Evolutionary conservation across 164 flowering plant genomes (phyloP), one percentile per base, ranked within the genome.

Genomic region (Platanus orientalis): DNA sequence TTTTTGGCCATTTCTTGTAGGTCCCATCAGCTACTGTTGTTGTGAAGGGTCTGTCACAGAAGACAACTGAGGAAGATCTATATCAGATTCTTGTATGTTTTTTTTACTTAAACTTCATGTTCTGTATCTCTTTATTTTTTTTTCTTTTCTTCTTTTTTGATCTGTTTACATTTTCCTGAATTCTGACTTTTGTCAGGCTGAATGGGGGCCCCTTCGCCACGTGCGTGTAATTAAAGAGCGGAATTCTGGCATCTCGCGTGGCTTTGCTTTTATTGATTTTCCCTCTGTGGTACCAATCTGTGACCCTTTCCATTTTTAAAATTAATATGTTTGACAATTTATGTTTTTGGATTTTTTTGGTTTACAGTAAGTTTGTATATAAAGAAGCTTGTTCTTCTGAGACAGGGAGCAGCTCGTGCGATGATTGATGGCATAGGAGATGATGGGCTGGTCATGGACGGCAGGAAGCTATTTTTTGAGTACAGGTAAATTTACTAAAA

Each of bases 151-250:
- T 65, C n/a, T 20, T 49, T 1, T 54, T 12, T 42, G 7, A 16
- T 42, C 6, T 20, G 54, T 40, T 13, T n/a, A 19, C 34, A 27
- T 47, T 20, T 27, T 59, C n/a, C 45, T 60, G 28, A 9, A 57
- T 55, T 51, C 25, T 55, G n/a, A 20, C 10, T 54, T 10, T 47
- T 57, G 24, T 60, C 61, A 95, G 99, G 92, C 92, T 80, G 97
- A 95, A 69, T 95, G 99, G 99, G 97, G 92, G 19, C 99, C 99
- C 19, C 90, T 95, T 67, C 96, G 96, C 55, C 96, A 95, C 79
- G 96, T 92, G 2, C 94, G 99, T 66, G 90, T 95, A 29, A 95
- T 95, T 57, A 92, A 84, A 79, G 97, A 95, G 75, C 76, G 96
- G 59, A 89, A 68, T 72, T 95, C 97, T 66, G 97, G 99, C 52